phyloP scores from a whole-genome alignment of 805 yeast genomes.

The Yamadazyma scolyti region DNA sequence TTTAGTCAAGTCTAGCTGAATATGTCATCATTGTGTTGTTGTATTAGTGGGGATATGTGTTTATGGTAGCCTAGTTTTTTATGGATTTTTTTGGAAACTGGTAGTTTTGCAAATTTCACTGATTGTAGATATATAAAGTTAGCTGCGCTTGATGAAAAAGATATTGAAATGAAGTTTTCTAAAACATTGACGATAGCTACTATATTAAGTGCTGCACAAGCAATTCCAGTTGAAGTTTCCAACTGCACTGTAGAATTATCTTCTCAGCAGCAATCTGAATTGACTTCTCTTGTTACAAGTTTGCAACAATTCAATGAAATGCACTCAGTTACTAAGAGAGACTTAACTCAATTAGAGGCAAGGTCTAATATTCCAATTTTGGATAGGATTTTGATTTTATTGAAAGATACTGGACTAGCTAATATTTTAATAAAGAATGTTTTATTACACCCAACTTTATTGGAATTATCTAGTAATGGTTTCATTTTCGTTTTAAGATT shows the following conservation, averaged over 20 bases:
- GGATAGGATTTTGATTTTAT: constrained; percentile 16
- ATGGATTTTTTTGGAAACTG: neutral
- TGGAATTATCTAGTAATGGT: constrained; percentile 17
- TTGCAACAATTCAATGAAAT: constrained; percentile 11
- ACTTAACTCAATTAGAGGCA: constrained; percentile 6
- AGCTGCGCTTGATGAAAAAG: no score
- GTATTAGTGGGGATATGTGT: no score
- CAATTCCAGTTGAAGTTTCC: constrained; percentile 1
- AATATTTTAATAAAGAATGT: constrained; percentile 18
- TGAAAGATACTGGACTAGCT: constrained; percentile 20
- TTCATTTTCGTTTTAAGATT: constrained; percentile 16
- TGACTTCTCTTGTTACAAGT: constrained; percentile 8
- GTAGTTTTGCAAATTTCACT: neutral
- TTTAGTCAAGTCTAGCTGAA: no score
- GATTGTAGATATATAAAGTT: no score
- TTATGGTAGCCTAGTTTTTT: no score
- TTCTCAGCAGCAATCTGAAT: constrained; percentile 4
- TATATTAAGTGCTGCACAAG: constrained; percentile 2
- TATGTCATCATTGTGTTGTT: no score
- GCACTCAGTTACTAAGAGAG: constrained; percentile 6
- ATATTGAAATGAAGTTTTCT: constrained; percentile 28
- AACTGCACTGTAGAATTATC: constrained; percentile 1
- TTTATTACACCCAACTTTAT: constrained; percentile 17
- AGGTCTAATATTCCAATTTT: constrained; percentile 20
- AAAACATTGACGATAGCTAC: constrained; percentile 1